Evolutionary conservation across 148 eudicot species (phyloP), one percentile per base, ranked within the genome.

Genomic region (Drosera capensis): DNA sequence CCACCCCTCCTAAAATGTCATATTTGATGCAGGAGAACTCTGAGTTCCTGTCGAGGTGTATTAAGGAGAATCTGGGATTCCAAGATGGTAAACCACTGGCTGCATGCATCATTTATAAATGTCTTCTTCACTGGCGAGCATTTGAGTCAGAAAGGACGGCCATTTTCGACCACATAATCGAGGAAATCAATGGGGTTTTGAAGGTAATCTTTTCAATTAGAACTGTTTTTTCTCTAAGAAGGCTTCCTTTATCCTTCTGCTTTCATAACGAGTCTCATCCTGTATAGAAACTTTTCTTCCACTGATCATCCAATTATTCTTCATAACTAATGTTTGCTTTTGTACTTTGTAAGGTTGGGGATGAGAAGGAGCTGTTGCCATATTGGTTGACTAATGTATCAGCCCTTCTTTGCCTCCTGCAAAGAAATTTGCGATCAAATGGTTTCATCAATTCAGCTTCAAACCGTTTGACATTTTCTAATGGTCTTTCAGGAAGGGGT

Each of bases 111-210:
- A 77, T 92, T 43, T 92, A 92, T 67, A 85, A 65, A 62, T 92
- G 88, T 63, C 99, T 92, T 54, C 57, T 85, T 57, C 94, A 81
- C 51, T 92, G 99, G 94, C 93, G 67, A 63, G 80, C 82, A 51
- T 92, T 92, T 60, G 99, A 92, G 40, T 78, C 99, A 19, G 99
- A 92, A 67, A 78, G 95, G 68, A 92, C 99, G n/a, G 57, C 82
- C 37, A 81, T 85, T 45, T 92, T 92, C 55, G 99, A 92, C 58
- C 80, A 73, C 56, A 71, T 92, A 28, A 78, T 92, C 55, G 99
- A 81, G 57, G 71, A 72, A 39, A 78, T 92, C 54, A 85, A 92
- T 51, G 72, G 56, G 47, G 88, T 65, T 41, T 56, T 81, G 51
- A 92, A 85, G 88, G 99, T 92, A 14, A 58, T 36, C 52, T 52